phyloP scores from a whole-genome alignment of 1,284 basidiomycete species.

The Ganoderma multipileum region DNA sequence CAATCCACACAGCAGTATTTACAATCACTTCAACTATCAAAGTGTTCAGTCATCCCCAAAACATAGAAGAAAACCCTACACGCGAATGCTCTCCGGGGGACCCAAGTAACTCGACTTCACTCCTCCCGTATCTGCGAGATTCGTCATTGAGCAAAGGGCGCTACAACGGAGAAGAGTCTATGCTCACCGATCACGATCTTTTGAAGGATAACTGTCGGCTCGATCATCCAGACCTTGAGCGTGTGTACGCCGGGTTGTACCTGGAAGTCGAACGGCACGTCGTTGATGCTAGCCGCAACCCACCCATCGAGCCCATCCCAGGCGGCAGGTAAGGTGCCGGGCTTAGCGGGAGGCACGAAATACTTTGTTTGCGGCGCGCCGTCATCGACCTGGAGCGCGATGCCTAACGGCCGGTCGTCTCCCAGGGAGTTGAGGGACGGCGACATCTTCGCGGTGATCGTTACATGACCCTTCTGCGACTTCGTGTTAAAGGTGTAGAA shows the following conservation, averaged over 20 bases:
- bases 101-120: constrained; percentile 63
- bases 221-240: constrained; percentile 65
- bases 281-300: constrained; percentile 61
- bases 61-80: constrained; percentile 16
- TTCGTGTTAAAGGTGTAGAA: constrained; percentile 65
- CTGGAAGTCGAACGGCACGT: constrained; percentile 41
- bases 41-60: background rate
- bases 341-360: constrained; percentile 57
- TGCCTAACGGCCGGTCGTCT: constrained; percentile 57
- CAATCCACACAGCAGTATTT: too few species aligned
- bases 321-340: constrained; percentile 55
- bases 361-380: constrained; percentile 50
- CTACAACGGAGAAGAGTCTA: background rate
- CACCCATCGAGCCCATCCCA: constrained; percentile 61
- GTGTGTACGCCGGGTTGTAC: constrained; percentile 61
- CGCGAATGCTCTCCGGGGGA: constrained; percentile 60
- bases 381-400: constrained; percentile 64
- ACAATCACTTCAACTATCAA: too few species aligned
- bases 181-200: constrained; percentile 66
- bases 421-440: constrained; percentile 67
- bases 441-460: constrained; percentile 57
- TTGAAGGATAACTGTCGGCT: constrained; percentile 66
- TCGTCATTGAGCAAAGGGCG: background rate
- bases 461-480: constrained; percentile 49
- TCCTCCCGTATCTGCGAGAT: constrained; percentile 56